phyloP scores from a whole-genome alignment of 345 rosid species.

The Arabidopsis arenosa region DNA sequence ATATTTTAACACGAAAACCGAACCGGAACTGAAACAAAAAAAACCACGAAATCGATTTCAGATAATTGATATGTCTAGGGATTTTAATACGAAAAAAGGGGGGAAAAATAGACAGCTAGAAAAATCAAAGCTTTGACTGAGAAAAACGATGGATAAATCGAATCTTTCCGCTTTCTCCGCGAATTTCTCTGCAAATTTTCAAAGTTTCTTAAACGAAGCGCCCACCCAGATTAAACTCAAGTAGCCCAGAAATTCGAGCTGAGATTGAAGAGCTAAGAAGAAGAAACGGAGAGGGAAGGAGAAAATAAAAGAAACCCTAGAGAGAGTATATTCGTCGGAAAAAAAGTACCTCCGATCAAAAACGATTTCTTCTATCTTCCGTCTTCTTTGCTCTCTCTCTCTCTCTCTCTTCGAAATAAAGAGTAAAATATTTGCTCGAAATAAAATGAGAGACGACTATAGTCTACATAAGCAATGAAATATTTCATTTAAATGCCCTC shows the following conservation, averaged over 20 bases:
- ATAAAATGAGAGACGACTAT: constrained; percentile 11
- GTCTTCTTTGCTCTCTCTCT: constrained; percentile 37
- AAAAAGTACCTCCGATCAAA: constrained; percentile 47
- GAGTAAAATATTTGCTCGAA: background rate
- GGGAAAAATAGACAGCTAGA: background rate
- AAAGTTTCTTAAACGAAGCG: background rate
- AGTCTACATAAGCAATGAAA: background rate
- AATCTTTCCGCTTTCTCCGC: constrained; percentile 31
- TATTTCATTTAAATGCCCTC: constrained; percentile 34
- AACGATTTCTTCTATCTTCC: constrained; percentile 24
- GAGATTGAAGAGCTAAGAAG: constrained; percentile 8
- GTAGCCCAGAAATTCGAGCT: constrained; percentile 9
- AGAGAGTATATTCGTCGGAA: constrained; percentile 24
- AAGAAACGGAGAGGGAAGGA: background rate
- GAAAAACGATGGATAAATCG: constrained; percentile 17
- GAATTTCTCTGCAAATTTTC: constrained; percentile 24
- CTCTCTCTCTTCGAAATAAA: constrained; percentile 29
- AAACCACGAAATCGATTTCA: constrained; percentile 40
- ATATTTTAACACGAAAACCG: constrained; percentile 42
- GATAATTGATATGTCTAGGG: constrained; percentile 6
- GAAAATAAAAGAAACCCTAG: constrained; percentile 3
- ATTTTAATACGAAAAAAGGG: background rate
- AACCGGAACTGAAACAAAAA: constrained; percentile 43
- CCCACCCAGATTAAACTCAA: constrained; percentile 1
- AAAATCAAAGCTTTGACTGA: constrained; percentile 28